Base-by-base conservation (phyloP, 2,329 filamentous ascomycete genomes). In the Ascochyta koolunga region DNA sequence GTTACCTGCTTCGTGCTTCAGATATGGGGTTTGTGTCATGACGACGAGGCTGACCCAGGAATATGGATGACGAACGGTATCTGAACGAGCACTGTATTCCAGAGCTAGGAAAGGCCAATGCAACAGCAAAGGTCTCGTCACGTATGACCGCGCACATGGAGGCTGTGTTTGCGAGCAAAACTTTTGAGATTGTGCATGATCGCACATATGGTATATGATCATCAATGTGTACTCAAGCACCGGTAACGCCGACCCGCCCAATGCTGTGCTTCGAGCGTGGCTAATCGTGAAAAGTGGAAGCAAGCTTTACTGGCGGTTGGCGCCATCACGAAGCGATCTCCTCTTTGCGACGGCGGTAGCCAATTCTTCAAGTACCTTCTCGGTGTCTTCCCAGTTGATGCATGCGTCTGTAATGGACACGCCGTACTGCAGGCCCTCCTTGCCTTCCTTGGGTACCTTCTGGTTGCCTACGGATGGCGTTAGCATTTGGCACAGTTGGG, bases 361-460 rank as follows among this genome's bases (percentile, higher is more conserved):
- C 38, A 99, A 84, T 44, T 82, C 81, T 62, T 89, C 88, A 10
- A 98, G 85, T 2, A 93, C 89, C 0, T 79, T 78, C 66, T 93
- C 88, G 3, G 95, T 98, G 66, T 96, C 91, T 59, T 93, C 86
- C 93, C 93, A 98, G 76, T 87, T 83, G 73, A 99, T 97, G 78
- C 95, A 99, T 42, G 95, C 93, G 77, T 99, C 95, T 0, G 95
- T 99, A 76, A 98, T 98, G 75, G 90, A 95, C 71, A 98, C 90
- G 67, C 95, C 95, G 77, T 96, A 93, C 79, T 96, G 89, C 58
- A 98, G 84, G 29, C 88, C 92, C 8, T 84, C 82, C 76, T 90
- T 91, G 71, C 93, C 93, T 78, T 96, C 91, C 50, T 86, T 82
- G 29, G 93, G 91, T 3, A 97, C 91, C 77, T 97, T 97, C 76